A percentile compares a stretch with the other conserved stretches of the same genome.
Conservation (phyloP, 352 stramenopile genomes). For the Pythium inflatum region DNA sequence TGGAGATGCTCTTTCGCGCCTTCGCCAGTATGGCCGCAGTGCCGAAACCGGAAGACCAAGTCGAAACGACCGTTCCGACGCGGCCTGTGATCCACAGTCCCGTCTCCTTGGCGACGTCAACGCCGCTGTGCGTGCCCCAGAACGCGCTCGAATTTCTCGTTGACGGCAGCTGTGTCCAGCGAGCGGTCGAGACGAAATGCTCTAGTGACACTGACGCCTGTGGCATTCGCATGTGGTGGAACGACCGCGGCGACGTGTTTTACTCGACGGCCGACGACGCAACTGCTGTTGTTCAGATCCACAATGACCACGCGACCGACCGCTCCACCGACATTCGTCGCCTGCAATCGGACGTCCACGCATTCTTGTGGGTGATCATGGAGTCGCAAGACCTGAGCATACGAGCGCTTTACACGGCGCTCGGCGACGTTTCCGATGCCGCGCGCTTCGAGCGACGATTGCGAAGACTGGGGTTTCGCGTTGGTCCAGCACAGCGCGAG, state of each 20-base stretch:
- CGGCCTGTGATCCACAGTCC: too few relatives aligned
- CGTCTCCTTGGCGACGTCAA: too few relatives aligned
- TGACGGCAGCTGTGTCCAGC: background rate
- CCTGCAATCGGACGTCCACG: conserved; percentile 2
- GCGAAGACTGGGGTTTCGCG: background rate
- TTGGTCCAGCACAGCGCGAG: background rate
- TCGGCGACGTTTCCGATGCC: background rate
- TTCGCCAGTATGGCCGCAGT: too few relatives aligned
- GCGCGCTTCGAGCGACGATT: background rate
- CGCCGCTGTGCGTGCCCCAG: too few relatives aligned
- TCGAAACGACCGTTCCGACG: too few relatives aligned
- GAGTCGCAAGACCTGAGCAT: background rate
- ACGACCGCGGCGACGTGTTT: conserved; percentile 16
- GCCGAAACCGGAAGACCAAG: too few relatives aligned
- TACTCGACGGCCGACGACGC: background rate
- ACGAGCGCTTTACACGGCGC: background rate
- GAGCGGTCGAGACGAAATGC: background rate
- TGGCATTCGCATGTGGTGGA: conserved; percentile 14
- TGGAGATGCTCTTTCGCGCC: too few relatives aligned
- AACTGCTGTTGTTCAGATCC: background rate
- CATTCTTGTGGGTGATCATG: conserved; percentile 22
- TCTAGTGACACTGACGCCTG: background rate
- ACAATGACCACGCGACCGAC: background rate
- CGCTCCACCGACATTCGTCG: background rate
- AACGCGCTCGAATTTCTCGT: too few relatives aligned